Conservation (phyloP, 2,329 filamentous ascomycete genomes). For the Zasmidium cellare region DNA sequence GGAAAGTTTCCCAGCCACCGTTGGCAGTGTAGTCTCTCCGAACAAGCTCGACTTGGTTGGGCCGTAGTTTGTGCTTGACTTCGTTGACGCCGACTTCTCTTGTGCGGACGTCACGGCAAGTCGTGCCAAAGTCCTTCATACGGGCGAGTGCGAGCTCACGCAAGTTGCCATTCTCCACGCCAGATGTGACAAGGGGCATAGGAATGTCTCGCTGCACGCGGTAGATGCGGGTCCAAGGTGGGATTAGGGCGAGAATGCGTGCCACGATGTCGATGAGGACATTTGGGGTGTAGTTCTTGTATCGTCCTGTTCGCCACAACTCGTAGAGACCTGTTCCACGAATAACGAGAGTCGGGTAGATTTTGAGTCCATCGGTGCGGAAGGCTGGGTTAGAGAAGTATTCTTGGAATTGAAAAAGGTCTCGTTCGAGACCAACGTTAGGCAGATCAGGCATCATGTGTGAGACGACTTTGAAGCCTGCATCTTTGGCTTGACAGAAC, state of each 20-base stretch:
- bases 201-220: slow-evolving; percentile 97
- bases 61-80: slow-evolving; percentile 97
- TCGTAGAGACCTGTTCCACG: slow-evolving; percentile 95
- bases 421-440: slow-evolving; percentile 97
- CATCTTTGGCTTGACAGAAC: slow-evolving; percentile 95
- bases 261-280: slow-evolving; percentile 93
- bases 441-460: slow-evolving; percentile 99
- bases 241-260: slow-evolving; percentile 89
- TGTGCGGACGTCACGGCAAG: slow-evolving; percentile 92
- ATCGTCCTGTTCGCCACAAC: slow-evolving; percentile 92
- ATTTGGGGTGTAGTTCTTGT: slow-evolving; percentile 98
- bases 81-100: slow-evolving; percentile 98
- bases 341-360: slow-evolving; percentile 96
- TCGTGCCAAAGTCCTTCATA: slow-evolving; percentile 99
- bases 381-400: slow-evolving; percentile 98
- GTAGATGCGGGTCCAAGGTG: slow-evolving; percentile 98
- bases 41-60: slow-evolving; percentile 92
- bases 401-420: slow-evolving; percentile 93
- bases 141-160: slow-evolving; percentile 90
- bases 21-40: slow-evolving; percentile 93
- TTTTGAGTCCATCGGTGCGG: slow-evolving; percentile 94
- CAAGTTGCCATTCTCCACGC: slow-evolving; percentile 96
- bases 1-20: slow-evolving; percentile 96
- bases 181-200: slow-evolving; percentile 99
- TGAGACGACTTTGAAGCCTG: slow-evolving; percentile 97